Evolutionary conservation across 352 stramenopile species (phyloP), one percentile per base, ranked within the genome.

Genomic region (Blastocystis sp.): DNA sequence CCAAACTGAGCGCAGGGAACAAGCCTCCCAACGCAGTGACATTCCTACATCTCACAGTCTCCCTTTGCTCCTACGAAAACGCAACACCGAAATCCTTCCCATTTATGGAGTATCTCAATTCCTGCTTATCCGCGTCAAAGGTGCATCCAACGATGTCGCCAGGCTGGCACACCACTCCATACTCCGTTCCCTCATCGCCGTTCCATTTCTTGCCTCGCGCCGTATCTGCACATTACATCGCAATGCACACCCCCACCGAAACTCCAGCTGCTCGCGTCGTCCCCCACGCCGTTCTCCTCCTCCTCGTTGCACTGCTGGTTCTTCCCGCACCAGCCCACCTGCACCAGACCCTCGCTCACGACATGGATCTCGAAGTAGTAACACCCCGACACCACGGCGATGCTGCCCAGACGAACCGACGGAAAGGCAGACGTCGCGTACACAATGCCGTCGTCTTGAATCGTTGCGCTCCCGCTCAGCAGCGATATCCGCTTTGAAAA

Each of bases 291-390:
- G 37, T 89, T 89, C 41, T 89, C 45, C 59, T 76, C 29, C 10
- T 35, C 50, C 45, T 89, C 79, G 50, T 79, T 35, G 50, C 63
- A 80, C 13, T 65, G 45, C 19, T 80, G 41, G 16, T 77, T 29
- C 24, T 65, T 69, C 0, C 45, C 37, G 35, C 35, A 31, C 79
- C 79, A 89, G 21, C 79, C 79, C 16, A 77, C 31, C 41, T 89
- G 79, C 0, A 89, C 67, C 24, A 89, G 59, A 12, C 79, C 79
- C 33, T 89, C 79, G 0, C 59, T 89, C n/a, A 89, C 31, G 31
- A 89, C 24, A 37, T 77, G 50, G 26, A 80, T 9, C 50, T 89
- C 79, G 37, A 78, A 89, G 50, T 89, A 89, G 50, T 89, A 89
- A 10, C 67, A 26, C 12, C 79, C 79, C 12, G 21, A 55, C 60